Evolutionary conservation across 768 basidiomycete genomes (phyloP), one percentile per base, ranked within the genome.

Genomic region (Lentinus brumalis): DNA sequence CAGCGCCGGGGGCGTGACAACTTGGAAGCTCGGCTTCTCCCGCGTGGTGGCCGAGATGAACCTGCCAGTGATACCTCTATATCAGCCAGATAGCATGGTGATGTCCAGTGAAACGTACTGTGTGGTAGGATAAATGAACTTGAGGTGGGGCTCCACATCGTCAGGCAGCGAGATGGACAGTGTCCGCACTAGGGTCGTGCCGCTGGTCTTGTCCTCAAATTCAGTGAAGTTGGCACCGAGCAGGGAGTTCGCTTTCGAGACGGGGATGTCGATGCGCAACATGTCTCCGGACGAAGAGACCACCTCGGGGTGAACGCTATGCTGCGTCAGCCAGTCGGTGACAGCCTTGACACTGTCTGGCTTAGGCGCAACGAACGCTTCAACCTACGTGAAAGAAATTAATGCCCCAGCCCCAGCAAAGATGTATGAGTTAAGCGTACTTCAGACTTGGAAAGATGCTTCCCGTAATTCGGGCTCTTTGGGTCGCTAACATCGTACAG

Each of bases 401-500:
- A 2, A 26, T n/a, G 2, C 21, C 21, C 21, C 21, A 26, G 21
- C 21, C 21, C 21, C 21, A 26, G 21, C 21, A 26, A 26, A 26
- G 2, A 26, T 26, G 21, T 26, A 26, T 26, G 21, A 26, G 21
- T 26, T 26, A 26, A 26, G 21, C 59, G 18, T 38, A 51, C 63
- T 51, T 56, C 59, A 2, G 26, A 46, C 51, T 64, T 64, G 35
- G 55, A 57, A 9, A 64, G 59, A 39, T 64, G 56, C 21, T 61
- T 52, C 4, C 63, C 63, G 18, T 64, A 64, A 15, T 68, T 62
- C 7, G 70, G 58, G 63, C 71, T 78, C 29, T 68, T 61, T 2
- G 79, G 78, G 16, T 73, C 73, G 58, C 75, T 77, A 66, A 78
- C 75, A 32, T 71, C 75, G 45, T 70, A 58, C 11, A 78, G 67